Percentiles rank a stretch among this genome's conserved stretches.
Evolutionary conservation across 1,284 basidiomycete species (phyloP).

Genomic region (Agroathelia rolfsii): DNA sequence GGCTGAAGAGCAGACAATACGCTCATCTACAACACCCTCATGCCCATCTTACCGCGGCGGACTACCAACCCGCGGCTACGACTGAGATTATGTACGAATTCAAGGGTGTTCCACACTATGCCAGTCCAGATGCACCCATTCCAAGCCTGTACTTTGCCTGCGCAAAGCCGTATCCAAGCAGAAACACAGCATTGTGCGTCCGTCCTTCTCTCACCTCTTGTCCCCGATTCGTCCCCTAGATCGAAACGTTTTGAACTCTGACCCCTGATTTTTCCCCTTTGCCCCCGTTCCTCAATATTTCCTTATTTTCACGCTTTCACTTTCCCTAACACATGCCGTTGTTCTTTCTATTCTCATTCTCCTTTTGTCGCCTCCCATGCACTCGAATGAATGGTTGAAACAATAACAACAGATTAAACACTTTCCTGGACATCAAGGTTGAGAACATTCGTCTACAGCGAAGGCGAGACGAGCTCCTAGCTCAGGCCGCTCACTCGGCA

Average conservation of each 20-base stretch:
- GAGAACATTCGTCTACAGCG: conserved; percentile 65
- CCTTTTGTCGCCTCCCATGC: too few relatives aligned
- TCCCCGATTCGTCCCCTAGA: too few relatives aligned
- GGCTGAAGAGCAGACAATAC: conserved; percentile 43
- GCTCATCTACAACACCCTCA: neutral
- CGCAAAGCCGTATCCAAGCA: conserved; percentile 70
- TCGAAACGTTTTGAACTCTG: too few relatives aligned
- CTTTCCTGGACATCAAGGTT: conserved; percentile 67
- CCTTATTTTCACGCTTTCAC: conserved; percentile 43
- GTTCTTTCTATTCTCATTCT: conserved; percentile 1
- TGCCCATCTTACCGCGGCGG: conserved; percentile 3
- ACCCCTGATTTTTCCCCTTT: neutral
- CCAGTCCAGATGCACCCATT: conserved; percentile 26
- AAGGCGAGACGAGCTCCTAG: conserved; percentile 34
- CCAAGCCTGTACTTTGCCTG: conserved; percentile 59
- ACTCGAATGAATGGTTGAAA: too few relatives aligned
- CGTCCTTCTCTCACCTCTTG: too few relatives aligned
- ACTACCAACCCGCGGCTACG: conserved; percentile 17
- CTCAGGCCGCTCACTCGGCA: too few relatives aligned
- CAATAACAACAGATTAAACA: conserved; percentile 58
- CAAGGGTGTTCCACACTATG: conserved; percentile 54
- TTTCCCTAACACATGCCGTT: conserved; percentile 13
- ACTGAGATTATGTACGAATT: conserved; percentile 65
- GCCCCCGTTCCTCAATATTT: neutral
- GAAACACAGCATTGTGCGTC: too few relatives aligned